Conservation (phyloP, 2,329 filamentous ascomycete genomes). For the Triangularia setosa region DNA sequence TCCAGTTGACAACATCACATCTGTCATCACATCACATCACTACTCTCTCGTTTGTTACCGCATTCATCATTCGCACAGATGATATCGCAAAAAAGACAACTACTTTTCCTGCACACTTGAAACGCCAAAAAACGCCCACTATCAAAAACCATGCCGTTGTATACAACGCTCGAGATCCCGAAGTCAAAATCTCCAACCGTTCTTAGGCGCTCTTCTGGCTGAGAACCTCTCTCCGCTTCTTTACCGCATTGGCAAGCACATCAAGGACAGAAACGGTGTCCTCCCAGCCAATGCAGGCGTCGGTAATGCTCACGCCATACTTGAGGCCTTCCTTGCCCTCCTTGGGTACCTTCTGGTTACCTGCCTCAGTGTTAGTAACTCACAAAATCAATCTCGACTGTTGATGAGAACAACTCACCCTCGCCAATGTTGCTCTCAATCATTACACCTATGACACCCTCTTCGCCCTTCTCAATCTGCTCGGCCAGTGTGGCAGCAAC, state of each 20-base stretch:
- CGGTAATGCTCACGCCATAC: conserved; percentile 94
- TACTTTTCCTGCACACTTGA: neutral
- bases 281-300: conserved; percentile 94
- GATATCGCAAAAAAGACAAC: neutral
- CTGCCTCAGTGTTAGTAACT: conserved; percentile 38
- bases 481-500: conserved; percentile 77
- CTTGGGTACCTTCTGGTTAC: conserved; percentile 84
- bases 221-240: conserved; percentile 58
- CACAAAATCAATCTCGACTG: neutral
- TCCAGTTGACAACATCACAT: neutral
- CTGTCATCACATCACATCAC: neutral
- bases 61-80: neutral
- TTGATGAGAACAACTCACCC: conserved; percentile 49
- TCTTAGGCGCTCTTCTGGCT: conserved; percentile 26
- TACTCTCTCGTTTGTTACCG: neutral
- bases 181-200: neutral
- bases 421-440: conserved; percentile 97
- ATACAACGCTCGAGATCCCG: neutral
- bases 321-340: conserved; percentile 82
- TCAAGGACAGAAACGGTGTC: conserved; percentile 79
- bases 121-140: conserved; percentile 2
- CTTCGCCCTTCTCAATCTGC: conserved; percentile 82
- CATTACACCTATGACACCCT: conserved; percentile 93
- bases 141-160: neutral
- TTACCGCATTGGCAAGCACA: conserved; percentile 73